Evolutionary conservation across 2,329 filamentous ascomycete species (phyloP).

Genomic region (Phoma sp.): DNA sequence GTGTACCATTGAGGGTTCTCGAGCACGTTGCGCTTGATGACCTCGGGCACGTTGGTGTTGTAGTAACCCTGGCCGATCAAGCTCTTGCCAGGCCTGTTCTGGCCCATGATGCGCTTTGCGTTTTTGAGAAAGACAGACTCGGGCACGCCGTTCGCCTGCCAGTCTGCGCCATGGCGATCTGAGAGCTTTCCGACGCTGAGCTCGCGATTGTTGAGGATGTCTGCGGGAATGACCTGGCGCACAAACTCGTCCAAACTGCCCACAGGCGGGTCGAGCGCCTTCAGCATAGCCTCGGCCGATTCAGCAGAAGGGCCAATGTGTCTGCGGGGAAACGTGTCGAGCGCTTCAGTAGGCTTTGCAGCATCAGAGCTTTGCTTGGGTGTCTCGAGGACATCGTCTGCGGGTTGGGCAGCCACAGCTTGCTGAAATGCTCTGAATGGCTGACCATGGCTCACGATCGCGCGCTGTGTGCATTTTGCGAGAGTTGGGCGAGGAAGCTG

Average conservation of each 20-base stretch:
- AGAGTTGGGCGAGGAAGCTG: conserved; percentile 31
- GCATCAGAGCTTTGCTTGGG: conserved; percentile 26
- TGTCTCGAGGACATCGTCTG: conserved; percentile 41
- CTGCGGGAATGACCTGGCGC: conserved; percentile 78
- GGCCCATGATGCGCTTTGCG: conserved; percentile 61
- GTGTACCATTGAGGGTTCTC: conserved; percentile 98
- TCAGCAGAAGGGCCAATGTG: conserved; percentile 84
- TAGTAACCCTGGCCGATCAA: conserved; percentile 92
- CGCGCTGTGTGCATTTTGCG: conserved; percentile 24
- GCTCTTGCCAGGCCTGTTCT: conserved; percentile 68
- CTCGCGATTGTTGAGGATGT: conserved; percentile 73
- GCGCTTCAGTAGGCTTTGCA: conserved; percentile 48
- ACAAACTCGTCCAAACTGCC: conserved; percentile 82
- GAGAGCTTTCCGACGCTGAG: conserved; percentile 58
- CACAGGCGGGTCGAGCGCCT: conserved; percentile 75
- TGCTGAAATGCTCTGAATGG: conserved; percentile 34
- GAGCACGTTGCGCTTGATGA: conserved; percentile 90
- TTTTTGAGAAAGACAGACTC: conserved; percentile 66
- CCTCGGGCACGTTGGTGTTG: conserved; percentile 81
- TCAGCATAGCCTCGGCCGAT: conserved; percentile 79
- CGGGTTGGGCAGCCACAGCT: conserved; percentile 24
- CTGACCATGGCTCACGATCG: conserved; percentile 23
- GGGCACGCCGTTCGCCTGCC: conserved; percentile 47
- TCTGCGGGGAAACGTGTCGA: conserved; percentile 75
- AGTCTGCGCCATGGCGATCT: conserved; percentile 52